Conservation (phyloP, 352 stramenopile genomes). For the Achlya hypogyna region DNA sequence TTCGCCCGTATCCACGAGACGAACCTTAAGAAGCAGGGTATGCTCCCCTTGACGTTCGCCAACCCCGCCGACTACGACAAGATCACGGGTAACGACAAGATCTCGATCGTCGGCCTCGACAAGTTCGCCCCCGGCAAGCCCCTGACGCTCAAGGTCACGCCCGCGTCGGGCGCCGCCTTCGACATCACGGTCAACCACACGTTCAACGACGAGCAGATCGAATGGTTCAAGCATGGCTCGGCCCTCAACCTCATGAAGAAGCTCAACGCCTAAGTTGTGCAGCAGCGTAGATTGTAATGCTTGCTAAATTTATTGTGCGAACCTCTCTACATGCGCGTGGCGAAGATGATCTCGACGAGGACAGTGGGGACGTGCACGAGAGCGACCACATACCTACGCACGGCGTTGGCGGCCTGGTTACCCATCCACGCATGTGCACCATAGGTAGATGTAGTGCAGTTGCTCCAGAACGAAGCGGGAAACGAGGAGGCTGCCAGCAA, state of each 20-base stretch:
- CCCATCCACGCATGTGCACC: conserved; percentile 24
- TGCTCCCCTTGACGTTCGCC: conserved; percentile 88
- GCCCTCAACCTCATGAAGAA: conserved; percentile 94
- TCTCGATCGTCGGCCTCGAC: conserved; percentile 83
- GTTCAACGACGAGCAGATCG: conserved; percentile 92
- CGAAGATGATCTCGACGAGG: conserved; percentile 17
- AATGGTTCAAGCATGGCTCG: conserved; percentile 91
- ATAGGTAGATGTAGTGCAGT: conserved; percentile 34
- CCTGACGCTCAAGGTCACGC: conserved; percentile 75
- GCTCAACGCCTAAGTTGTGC: conserved; percentile 47
- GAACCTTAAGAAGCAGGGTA: conserved; percentile 94
- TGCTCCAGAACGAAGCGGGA: conserved; percentile 39
- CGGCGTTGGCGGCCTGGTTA: background rate
- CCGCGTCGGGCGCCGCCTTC: conserved; percentile 54
- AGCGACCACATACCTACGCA: conserved; percentile 22
- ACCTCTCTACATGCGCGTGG: conserved; percentile 12
- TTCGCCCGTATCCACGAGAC: conserved; percentile 94
- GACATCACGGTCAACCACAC: conserved; percentile 90
- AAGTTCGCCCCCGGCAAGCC: conserved; percentile 81
- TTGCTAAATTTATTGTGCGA: conserved; percentile 29
- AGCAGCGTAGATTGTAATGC: conserved; percentile 30
- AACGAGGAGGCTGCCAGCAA: conserved; percentile 51
- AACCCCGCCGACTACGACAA: conserved; percentile 89
- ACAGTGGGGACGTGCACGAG: conserved; percentile 22
- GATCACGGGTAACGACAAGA: conserved; percentile 87